phyloP scores from a whole-genome alignment of 2,329 filamentous ascomycete genomes.

The Cyphellophora attinorum region DNA sequence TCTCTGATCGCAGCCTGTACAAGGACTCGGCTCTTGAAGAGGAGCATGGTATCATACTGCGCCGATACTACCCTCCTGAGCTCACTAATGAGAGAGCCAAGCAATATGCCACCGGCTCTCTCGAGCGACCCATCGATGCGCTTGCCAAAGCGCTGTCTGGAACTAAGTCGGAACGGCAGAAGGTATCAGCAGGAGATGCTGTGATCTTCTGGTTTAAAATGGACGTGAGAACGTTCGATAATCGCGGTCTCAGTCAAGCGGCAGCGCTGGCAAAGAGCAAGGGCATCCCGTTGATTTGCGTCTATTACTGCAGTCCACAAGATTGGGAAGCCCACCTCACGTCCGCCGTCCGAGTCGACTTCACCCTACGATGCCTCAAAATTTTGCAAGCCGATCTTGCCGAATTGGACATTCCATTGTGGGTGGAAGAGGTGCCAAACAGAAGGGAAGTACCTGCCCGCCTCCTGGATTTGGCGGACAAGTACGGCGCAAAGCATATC shows the following conservation, averaged over 20 bases:
- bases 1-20: constrained; percentile 4
- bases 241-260: constrained; percentile 60
- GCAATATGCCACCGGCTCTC: constrained; percentile 60
- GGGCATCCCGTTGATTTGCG: constrained; percentile 61
- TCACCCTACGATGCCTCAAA: constrained; percentile 63
- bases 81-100: constrained; percentile 72
- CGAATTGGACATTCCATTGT: constrained; percentile 65
- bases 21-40: constrained; percentile 22
- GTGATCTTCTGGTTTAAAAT: constrained; percentile 89
- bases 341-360: constrained; percentile 65
- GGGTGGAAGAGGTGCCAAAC: constrained; percentile 61
- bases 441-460: constrained; percentile 52
- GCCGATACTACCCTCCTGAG: constrained; percentile 73
- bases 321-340: constrained; percentile 76
- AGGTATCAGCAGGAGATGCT: constrained; percentile 46
- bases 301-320: constrained; percentile 74
- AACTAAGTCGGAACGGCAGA: constrained; percentile 46
- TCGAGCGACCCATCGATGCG: constrained; percentile 64
- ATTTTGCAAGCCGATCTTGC: constrained; percentile 58
- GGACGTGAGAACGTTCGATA: constrained; percentile 66
- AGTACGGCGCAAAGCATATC: constrained; percentile 66
- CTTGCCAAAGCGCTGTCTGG: constrained; percentile 53
- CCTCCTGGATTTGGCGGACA: constrained; percentile 55
- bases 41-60: constrained; percentile 54
- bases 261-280: constrained; percentile 55